A percentile compares a stretch with the other conserved stretches of the same genome.
phyloP scores from a whole-genome alignment of 306 rosid genomes.

The Rosa lucieae region DNA sequence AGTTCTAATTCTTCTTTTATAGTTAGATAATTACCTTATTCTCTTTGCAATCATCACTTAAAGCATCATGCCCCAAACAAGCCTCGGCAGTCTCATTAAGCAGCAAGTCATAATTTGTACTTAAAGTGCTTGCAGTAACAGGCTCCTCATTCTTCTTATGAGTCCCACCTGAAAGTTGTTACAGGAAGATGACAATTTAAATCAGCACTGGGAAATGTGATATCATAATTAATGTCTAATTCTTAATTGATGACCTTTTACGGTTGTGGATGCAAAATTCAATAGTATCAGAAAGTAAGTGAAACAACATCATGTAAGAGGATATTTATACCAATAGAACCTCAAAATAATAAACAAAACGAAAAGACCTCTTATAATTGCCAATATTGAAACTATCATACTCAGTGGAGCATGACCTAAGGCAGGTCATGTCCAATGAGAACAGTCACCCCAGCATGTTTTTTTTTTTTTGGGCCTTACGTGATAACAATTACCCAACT shows the following conservation, averaged over 20 bases:
- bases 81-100: slow-evolving; percentile 48
- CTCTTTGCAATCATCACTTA: slow-evolving; percentile 47
- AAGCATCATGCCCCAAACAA: slow-evolving; percentile 58
- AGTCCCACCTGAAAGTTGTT: slow-evolving; percentile 48
- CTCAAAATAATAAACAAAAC: neutral
- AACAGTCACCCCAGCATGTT: neutral
- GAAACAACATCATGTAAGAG: neutral
- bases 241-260: neutral
- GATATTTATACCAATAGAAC: neutral
- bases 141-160: slow-evolving; percentile 57
- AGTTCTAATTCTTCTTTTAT: neutral
- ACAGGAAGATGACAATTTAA: slow-evolving; percentile 28
- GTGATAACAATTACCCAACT: neutral
- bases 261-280: neutral
- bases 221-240: neutral
- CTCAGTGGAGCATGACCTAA: neutral
- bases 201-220: slow-evolving; percentile 15
- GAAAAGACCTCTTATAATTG: neutral
- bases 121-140: slow-evolving; percentile 38
- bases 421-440: neutral
- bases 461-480: neutral
- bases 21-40: slow-evolving; percentile 51
- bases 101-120: slow-evolving; percentile 39
- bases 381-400: neutral
- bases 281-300: neutral